Evolutionary conservation across 2,329 filamentous ascomycete genomes (phyloP).

Genomic region (Fusarium clavum): DNA sequence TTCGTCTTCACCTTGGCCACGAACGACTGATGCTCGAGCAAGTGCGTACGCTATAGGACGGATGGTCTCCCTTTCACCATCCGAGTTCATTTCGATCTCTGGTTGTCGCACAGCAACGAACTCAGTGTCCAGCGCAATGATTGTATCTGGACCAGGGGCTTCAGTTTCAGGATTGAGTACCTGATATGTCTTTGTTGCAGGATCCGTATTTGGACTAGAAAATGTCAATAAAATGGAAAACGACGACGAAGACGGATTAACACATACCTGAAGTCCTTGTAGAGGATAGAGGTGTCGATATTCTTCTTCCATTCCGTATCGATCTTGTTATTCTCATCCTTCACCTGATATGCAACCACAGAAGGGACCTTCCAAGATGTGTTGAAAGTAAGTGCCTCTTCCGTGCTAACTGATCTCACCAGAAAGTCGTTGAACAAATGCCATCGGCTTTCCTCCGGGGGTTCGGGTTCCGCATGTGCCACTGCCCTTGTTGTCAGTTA

Average conservation of each 20-base stretch:
- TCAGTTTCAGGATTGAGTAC: constrained; percentile 70
- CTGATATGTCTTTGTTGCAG: constrained; percentile 66
- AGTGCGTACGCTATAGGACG: constrained; percentile 90
- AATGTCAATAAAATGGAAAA: constrained; percentile 14
- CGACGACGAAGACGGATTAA: too few species aligned
- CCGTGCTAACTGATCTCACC: constrained; percentile 80
- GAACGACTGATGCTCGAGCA: constrained; percentile 90
- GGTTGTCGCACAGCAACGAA: constrained; percentile 94
- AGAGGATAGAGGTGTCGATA: constrained; percentile 87
- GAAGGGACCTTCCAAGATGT: constrained; percentile 93
- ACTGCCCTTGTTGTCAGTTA: constrained; percentile 59
- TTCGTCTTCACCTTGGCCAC: constrained; percentile 81
- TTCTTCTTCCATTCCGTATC: constrained; percentile 88
- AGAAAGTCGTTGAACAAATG: constrained; percentile 98
- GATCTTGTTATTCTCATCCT: constrained; percentile 81
- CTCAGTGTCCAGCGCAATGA: constrained; percentile 93
- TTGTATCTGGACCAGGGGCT: constrained; percentile 75
- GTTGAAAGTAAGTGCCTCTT: constrained; percentile 91
- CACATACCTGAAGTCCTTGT: constrained; percentile 71
- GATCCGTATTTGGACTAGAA: constrained; percentile 55
- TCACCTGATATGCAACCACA: constrained; percentile 87
- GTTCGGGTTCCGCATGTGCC: constrained; percentile 71
- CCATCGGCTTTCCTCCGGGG: constrained; percentile 78
- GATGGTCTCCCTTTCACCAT: constrained; percentile 90
- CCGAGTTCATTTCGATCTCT: constrained; percentile 95